A percentile compares a stretch with the other conserved stretches of the same genome.
Evolutionary conservation across 1,284 basidiomycete species (phyloP).

Genomic region (Ganoderma boninense): DNA sequence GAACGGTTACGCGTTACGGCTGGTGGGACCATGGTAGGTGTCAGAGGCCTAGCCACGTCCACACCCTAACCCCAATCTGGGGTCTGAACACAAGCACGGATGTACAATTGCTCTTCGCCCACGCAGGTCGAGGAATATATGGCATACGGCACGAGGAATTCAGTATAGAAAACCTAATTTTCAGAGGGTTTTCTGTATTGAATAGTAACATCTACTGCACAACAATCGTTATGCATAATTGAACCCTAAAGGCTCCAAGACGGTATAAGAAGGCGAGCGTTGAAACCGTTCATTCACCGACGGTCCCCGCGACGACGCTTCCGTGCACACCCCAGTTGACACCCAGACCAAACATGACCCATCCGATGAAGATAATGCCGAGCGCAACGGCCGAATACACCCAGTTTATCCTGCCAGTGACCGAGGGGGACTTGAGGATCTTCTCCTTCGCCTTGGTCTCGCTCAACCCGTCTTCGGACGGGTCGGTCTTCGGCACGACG

Average conservation of each 20-base stretch:
- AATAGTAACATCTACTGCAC: not conserved
- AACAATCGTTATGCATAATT: conserved; percentile 1
- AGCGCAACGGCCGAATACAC: conserved; percentile 39
- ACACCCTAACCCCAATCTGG: not conserved
- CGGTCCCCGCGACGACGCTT: conserved; percentile 48
- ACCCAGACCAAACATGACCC: conserved; percentile 54
- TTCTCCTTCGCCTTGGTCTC: conserved; percentile 41
- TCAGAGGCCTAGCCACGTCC: too few species aligned
- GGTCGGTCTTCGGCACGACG: conserved; percentile 33
- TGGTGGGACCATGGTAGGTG: too few species aligned
- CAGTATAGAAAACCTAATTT: not conserved
- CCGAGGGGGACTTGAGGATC: conserved; percentile 44
- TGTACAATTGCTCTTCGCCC: too few species aligned
- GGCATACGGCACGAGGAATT: too few species aligned
- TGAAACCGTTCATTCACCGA: conserved; percentile 42
- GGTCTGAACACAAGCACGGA: not conserved
- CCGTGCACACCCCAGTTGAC: conserved; percentile 56
- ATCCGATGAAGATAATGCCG: conserved; percentile 49
- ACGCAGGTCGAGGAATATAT: too few species aligned
- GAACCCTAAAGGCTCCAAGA: not conserved
- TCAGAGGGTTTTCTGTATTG: not conserved
- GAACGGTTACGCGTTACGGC: not conserved
- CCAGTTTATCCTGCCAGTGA: conserved; percentile 37
- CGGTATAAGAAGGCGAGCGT: not conserved
- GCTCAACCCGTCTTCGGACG: conserved; percentile 30